These are phyloP conservation scores for Phoma sp. DNA, from an alignment of 2,329 filamentous ascomycete genomes.

Conservation along the genomic window DNA sequence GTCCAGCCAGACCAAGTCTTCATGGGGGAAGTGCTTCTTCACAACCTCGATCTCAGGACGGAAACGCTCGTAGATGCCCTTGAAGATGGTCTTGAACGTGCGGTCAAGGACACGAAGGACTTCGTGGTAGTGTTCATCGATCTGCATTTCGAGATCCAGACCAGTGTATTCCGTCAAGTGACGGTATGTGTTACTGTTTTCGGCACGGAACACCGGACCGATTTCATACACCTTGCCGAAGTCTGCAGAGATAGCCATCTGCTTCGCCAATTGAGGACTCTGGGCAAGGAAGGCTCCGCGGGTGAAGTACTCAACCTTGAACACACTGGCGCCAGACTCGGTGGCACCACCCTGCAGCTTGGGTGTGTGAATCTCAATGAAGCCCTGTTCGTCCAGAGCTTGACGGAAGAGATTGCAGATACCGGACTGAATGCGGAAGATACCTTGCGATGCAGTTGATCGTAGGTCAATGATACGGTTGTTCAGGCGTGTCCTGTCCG, in stretches of 20 bases:
- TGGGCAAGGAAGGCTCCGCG: conserved; percentile 87
- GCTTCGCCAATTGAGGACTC: conserved; percentile 89
- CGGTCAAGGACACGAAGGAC: conserved; percentile 79
- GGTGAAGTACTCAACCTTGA: conserved; percentile 90
- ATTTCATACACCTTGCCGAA: conserved; percentile 90
- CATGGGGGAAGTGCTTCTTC: conserved; percentile 83
- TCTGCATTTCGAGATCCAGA: conserved; percentile 90
- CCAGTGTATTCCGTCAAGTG: conserved; percentile 96
- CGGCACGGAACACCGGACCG: conserved; percentile 87
- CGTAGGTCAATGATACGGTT: conserved; percentile 85
- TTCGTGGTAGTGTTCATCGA: conserved; percentile 89
- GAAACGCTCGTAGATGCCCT: conserved; percentile 71
- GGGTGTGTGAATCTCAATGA: conserved; percentile 92
- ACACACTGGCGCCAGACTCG: conserved; percentile 89
- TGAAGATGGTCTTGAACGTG: conserved; percentile 81
- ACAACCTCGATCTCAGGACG: conserved; percentile 77
- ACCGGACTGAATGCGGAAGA: conserved; percentile 85
- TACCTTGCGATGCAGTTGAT: conserved; percentile 83
- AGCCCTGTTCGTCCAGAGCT: conserved; percentile 75
- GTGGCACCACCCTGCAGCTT: conserved; percentile 90
- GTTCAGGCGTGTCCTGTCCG: conserved; percentile 74
- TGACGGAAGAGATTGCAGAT: conserved; percentile 81
- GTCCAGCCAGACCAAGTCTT: conserved; percentile 86
- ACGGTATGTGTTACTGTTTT: conserved; percentile 94
- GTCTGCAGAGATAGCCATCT: conserved; percentile 89